Evolutionary conservation across 208 protist genomes (phyloP), one percentile per base, ranked within the genome.

Genomic region (Trypanosoma boissoni): DNA sequence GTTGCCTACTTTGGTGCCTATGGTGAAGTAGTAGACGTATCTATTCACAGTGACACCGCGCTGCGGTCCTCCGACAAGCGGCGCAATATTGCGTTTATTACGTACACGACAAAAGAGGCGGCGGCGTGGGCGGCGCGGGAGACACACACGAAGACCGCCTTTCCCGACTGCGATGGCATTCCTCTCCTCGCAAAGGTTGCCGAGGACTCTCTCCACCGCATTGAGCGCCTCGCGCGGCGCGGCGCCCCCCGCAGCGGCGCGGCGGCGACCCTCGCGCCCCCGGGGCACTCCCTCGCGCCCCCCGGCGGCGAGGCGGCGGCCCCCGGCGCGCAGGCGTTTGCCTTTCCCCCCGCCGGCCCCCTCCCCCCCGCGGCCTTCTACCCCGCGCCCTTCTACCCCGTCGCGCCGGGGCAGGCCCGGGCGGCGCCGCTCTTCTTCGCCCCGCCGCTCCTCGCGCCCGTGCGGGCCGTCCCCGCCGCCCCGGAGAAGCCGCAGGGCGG

Each of bases 171-270:
- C 59, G 61, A 81, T 26, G 80, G 75, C 14, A 65, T 87, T 9
- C 83, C 83, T 34, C 68, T 91, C 36, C 68, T 91, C 36, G 79
- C 83, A 8, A 91, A 91, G 64, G 79, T 91, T 9, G 83, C 83
- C 1, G 83, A 91, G 67, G 80, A 87, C 64, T 83, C 68, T 46
- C 58, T 57, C 18, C 83, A 82, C 14, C 80, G 83, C 37, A 73
- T 79, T 42, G 78, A 91, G 64, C 77, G 83, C 4, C 67, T 91
- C 10, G 60, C 70, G 0, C 78, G 83, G n/a, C 80, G 76, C 28
- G 41, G 60, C n/a, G 31, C 18, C 16, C 10, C 50, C n/a, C 32
- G 37, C 39, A 34, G 32, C 39, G 37, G 39, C 41, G 28, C 39
- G 26, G 16, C 45, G 21, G 48, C 7, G 3, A 32, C 37, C 8